Percentiles rank a stretch among this genome's conserved stretches.
Evolutionary conservation across 2,329 filamentous ascomycete genomes (phyloP).

Genomic region (Clathrospora elynae): DNA sequence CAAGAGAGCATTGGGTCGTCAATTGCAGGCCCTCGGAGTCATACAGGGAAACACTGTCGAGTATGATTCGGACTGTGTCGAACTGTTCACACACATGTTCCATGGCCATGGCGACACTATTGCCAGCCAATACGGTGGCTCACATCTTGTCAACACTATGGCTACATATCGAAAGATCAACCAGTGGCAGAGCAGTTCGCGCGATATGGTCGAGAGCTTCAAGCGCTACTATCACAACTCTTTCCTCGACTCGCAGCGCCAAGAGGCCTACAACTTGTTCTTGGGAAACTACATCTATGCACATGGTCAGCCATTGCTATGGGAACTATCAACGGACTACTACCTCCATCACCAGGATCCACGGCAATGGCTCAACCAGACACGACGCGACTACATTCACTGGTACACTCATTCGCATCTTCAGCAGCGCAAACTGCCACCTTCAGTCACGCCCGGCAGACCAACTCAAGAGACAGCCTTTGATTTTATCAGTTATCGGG

Average conservation of each 20-base stretch:
- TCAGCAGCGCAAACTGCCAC: constrained; percentile 64
- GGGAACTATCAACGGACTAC: constrained; percentile 94
- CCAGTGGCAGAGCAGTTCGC: constrained; percentile 95
- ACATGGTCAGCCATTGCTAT: constrained; percentile 90
- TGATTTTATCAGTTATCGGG: constrained; percentile 64
- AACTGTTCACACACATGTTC: constrained; percentile 97
- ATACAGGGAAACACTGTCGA: constrained; percentile 78
- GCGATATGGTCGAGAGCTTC: constrained; percentile 99
- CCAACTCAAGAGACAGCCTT: constrained; percentile 20
- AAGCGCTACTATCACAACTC: constrained; percentile 99
- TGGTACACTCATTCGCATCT: constrained; percentile 84
- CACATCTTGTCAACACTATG: constrained; percentile 98
- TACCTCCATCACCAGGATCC: constrained; percentile 92
- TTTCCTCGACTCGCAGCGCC: constrained; percentile 94
- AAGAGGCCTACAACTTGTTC: constrained; percentile 97
- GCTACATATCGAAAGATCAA: constrained; percentile 99
- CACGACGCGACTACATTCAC: constrained; percentile 74
- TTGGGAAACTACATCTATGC: constrained; percentile 92
- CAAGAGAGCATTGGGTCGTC: constrained; percentile 88
- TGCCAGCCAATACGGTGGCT: constrained; percentile 95
- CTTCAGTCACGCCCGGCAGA: constrained; percentile 51
- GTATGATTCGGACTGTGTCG: constrained; percentile 94
- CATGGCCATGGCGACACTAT: constrained; percentile 96
- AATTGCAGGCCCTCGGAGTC: constrained; percentile 88
- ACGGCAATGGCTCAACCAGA: constrained; percentile 68